Evolutionary conservation across 2,329 filamentous ascomycete species (phyloP).

Genomic region (Diaporthe longicolla): DNA sequence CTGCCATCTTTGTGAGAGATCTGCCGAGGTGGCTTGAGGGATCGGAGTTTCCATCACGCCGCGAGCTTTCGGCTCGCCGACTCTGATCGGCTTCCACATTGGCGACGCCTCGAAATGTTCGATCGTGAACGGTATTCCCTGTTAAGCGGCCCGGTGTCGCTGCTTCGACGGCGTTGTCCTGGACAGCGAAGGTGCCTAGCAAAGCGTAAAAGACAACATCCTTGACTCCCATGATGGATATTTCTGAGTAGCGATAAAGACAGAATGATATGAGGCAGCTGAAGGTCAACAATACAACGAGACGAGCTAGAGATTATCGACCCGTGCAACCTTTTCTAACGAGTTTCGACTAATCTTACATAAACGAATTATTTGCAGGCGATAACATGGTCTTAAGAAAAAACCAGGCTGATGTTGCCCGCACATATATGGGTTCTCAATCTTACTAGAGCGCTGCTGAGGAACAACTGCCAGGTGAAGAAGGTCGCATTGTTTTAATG

Average conservation of each 20-base stretch:
- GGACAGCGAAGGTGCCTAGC: neutral
- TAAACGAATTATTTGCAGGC: too few species aligned
- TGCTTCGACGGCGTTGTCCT: neutral
- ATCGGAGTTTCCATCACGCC: neutral
- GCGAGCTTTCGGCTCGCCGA: neutral
- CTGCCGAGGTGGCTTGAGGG: neutral
- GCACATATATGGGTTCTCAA: neutral
- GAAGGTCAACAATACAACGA: neutral
- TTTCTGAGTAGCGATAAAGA: neutral
- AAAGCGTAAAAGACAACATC: neutral
- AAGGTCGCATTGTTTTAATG: neutral
- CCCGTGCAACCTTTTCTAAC: neutral
- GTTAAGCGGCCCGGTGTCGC: neutral
- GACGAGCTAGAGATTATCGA: neutral
- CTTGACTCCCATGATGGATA: neutral
- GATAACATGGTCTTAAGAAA: too few species aligned
- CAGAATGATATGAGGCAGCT: neutral
- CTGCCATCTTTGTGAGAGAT: slow-evolving; percentile 2
- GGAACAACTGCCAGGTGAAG: neutral
- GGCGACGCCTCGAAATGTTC: neutral
- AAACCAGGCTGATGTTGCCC: neutral
- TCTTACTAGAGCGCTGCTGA: too few species aligned
- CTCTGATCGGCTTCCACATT: neutral
- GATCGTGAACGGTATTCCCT: too few species aligned
- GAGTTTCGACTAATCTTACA: neutral